Percentiles rank a stretch among this genome's conserved stretches.
Evolutionary conservation across 116 monocot species (phyloP).

Genomic region (Papilionanthe hybrid): DNA sequence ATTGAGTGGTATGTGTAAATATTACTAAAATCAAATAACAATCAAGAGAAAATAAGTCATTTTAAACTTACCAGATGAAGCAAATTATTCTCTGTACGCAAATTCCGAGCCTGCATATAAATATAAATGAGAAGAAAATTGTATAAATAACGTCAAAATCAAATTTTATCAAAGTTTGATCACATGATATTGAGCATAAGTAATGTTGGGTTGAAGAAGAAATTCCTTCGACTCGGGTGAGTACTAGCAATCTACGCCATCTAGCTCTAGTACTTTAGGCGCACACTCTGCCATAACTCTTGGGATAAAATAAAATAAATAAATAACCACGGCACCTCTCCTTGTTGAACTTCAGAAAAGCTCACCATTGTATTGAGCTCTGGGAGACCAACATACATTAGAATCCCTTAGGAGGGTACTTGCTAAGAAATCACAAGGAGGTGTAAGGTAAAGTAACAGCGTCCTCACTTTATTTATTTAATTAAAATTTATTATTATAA

Average conservation of each 20-base stretch:
- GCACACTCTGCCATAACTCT: neutral
- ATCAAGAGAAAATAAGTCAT: neutral
- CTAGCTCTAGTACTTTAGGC: neutral
- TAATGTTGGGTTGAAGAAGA: neutral
- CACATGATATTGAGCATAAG: neutral
- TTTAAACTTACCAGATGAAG: constrained; percentile 67
- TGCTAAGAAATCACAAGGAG: no score
- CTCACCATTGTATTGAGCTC: no score
- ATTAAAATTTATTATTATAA: no score
- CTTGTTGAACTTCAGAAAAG: no score
- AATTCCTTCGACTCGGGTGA: neutral
- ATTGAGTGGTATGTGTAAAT: no score
- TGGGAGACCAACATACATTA: no score
- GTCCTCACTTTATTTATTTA: no score
- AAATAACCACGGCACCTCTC: no score
- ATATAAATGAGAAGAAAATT: neutral
- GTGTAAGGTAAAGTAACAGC: no score
- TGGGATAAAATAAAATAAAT: no score
- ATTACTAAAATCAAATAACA: neutral
- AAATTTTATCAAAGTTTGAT: neutral
- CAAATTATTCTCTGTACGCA: constrained; percentile 48
- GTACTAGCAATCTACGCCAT: neutral
- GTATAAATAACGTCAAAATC: neutral
- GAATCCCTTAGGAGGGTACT: no score
- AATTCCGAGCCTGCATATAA: constrained; percentile 46